Evolutionary conservation across 176 grass and related monocot genomes (phyloP).

Genomic region (Oryza glumipatula): DNA sequence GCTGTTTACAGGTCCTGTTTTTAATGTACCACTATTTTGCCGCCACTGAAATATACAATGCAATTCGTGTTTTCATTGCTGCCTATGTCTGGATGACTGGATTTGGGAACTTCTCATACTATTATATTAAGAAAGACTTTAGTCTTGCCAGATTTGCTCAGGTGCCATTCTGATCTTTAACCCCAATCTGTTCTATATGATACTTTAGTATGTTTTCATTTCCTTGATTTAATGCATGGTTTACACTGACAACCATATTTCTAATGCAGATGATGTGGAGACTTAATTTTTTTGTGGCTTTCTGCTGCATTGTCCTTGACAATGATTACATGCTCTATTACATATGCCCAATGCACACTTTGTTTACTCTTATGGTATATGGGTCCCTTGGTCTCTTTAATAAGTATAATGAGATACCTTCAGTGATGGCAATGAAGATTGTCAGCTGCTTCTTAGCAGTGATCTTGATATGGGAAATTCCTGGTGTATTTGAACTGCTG

Average conservation of each 20-base stretch:
- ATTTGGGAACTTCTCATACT: conserved; percentile 96
- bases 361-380: conserved; percentile 92
- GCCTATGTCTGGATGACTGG: conserved; percentile 95
- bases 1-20: conserved; percentile 70
- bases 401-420: conserved; percentile 79
- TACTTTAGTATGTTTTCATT: neutral
- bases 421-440: conserved; percentile 66
- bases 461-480: conserved; percentile 86
- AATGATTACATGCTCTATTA: conserved; percentile 90
- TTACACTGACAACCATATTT: conserved; percentile 21
- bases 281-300: conserved; percentile 78
- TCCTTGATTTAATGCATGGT: conserved; percentile 13
- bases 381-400: conserved; percentile 76
- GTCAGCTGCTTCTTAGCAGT: conserved; percentile 58
- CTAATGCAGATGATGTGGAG: conserved; percentile 91
- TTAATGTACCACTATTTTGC: conserved; percentile 97
- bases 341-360: conserved; percentile 85
- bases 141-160: conserved; percentile 82
- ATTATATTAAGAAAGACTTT: conserved; percentile 85
- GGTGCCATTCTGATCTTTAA: conserved; percentile 48
- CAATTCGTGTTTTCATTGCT: conserved; percentile 87
- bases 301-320: conserved; percentile 81
- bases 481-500: conserved; percentile 77
- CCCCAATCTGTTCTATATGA: neutral
- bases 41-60: conserved; percentile 90